Percentiles rank a stretch among this genome's conserved stretches.
Evolutionary conservation across 306 rosid genomes (phyloP).

Genomic region (Casuarina equisetifolia): DNA sequence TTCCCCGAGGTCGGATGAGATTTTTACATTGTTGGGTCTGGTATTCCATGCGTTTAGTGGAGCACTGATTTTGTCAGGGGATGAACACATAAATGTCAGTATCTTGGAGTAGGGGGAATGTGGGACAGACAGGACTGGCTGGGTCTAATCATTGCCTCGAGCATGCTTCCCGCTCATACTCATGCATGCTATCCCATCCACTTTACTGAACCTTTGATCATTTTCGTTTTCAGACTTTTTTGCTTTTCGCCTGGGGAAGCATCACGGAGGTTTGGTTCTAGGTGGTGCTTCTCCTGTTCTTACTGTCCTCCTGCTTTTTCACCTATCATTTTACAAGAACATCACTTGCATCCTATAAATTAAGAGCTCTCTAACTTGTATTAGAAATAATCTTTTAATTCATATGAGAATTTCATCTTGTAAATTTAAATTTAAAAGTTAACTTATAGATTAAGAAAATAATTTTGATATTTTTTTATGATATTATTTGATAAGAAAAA

Average conservation of each 20-base stretch:
- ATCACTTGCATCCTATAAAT: no score
- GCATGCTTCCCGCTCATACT: conserved; percentile 23
- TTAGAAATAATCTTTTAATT: no score
- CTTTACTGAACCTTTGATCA: conserved; percentile 4
- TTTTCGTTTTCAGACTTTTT: background rate
- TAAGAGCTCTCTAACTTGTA: no score
- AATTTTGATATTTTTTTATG: no score
- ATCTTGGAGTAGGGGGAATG: conserved; percentile 3
- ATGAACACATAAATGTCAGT: background rate
- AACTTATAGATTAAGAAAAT: no score
- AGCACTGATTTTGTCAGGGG: background rate
- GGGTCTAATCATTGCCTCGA: conserved; percentile 36
- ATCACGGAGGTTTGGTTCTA: background rate
- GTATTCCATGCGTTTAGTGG: no score
- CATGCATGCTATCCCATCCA: conserved; percentile 18
- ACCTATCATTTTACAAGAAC: no score
- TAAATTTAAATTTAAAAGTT: no score
- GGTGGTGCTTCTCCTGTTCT: background rate
- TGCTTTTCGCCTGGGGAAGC: conserved; percentile 2
- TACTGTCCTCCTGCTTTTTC: background rate
- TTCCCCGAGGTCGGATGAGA: no score
- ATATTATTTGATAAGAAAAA: no score
- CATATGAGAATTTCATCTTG: no score
- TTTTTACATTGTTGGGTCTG: no score
- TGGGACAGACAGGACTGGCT: conserved; percentile 14